phyloP scores from a whole-genome alignment of 163 green algal genomes.

The Trebouxia gelatinosa region DNA sequence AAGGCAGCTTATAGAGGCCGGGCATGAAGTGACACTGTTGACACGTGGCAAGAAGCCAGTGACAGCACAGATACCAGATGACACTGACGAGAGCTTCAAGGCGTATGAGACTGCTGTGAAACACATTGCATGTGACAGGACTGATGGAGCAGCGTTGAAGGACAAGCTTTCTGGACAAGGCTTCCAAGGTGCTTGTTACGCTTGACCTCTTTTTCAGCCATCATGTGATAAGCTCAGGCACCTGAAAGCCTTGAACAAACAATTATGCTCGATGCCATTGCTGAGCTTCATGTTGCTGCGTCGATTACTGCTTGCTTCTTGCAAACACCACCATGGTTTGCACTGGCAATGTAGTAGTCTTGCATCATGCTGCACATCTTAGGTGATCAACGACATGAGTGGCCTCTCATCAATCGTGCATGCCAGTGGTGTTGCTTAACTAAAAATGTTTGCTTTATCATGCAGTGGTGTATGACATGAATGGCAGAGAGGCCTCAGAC shows the following conservation, averaged over 20 bases:
- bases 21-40: conserved; percentile 93
- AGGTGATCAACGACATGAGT: too few species aligned
- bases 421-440: too few species aligned
- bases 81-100: conserved; percentile 78
- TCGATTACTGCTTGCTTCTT: too few species aligned
- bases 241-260: too few species aligned
- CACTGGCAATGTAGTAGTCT: too few species aligned
- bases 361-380: too few species aligned
- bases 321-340: too few species aligned
- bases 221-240: too few species aligned
- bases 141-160: conserved; percentile 66
- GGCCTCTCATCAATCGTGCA: too few species aligned
- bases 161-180: conserved; percentile 59
- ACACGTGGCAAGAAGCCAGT: conserved; percentile 91
- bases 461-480: conserved; percentile 97
- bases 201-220: too few species aligned
- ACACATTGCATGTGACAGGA: conserved; percentile 90
- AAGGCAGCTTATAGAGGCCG: conserved; percentile 83
- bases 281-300: too few species aligned
- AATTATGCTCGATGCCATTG: too few species aligned
- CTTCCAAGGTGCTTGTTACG: conserved; percentile 72
- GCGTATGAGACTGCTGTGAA: conserved; percentile 73
- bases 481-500: conserved; percentile 88
- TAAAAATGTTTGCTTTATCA: neutral
- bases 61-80: conserved; percentile 82